These are phyloP conservation scores for Trametes cubensis DNA, from an alignment of 768 basidiomycete genomes.

Conservation along the genomic window DNA sequence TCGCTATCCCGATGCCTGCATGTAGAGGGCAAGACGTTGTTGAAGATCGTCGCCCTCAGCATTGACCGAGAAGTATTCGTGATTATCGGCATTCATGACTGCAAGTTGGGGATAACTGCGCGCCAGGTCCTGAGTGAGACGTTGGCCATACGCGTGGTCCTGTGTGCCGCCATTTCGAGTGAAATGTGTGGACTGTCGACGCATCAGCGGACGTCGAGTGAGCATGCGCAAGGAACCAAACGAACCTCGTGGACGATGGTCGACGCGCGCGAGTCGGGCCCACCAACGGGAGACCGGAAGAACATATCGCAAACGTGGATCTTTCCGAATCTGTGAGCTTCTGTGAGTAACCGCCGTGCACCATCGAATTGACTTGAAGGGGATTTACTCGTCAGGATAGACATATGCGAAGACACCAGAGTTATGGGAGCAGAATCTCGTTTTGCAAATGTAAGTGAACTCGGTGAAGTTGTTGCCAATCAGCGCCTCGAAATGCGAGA, in stretches of 20 bases:
- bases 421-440: constrained; percentile 32
- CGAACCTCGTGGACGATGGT: constrained; percentile 21
- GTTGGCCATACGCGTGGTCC: constrained; percentile 47
- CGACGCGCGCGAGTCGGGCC: constrained; percentile 44
- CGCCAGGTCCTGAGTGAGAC: constrained; percentile 41
- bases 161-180: constrained; percentile 42
- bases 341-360: background rate
- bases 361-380: background rate
- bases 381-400: constrained; percentile 10
- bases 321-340: background rate
- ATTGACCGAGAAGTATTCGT: constrained; percentile 34
- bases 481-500: constrained; percentile 10
- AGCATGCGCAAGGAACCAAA: background rate
- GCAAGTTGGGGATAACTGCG: constrained; percentile 39
- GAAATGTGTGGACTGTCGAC: constrained; percentile 42
- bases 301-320: constrained; percentile 12
- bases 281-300: constrained; percentile 31
- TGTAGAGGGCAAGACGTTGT: background rate
- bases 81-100: constrained; percentile 43
- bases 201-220: background rate
- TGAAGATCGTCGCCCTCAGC: background rate
- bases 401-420: constrained; percentile 7
- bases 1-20: background rate
- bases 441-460: constrained; percentile 31
- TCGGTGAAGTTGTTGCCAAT: constrained; percentile 17